Conservation (phyloP, 164 flowering plant genomes). For the Stephania cephalantha region DNA sequence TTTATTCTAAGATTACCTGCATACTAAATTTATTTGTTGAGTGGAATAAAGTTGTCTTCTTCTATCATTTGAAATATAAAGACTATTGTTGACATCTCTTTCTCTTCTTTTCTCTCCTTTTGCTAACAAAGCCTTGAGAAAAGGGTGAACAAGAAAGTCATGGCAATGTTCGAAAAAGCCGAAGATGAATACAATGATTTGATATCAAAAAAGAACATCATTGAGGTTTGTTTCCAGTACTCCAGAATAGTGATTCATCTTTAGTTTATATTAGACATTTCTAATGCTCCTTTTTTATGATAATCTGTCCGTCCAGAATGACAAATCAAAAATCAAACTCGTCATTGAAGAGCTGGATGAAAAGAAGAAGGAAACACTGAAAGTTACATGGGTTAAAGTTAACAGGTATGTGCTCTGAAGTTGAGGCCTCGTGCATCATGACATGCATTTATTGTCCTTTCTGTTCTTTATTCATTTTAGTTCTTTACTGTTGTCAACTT, state of each 20-base stretch:
- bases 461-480: background rate
- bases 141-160: slow-evolving; percentile 95
- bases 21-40: background rate
- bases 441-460: background rate
- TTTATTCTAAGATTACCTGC: background rate
- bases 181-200: slow-evolving; percentile 93
- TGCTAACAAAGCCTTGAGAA: slow-evolving; percentile 73
- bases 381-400: slow-evolving; percentile 95
- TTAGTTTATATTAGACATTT: background rate
- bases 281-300: background rate
- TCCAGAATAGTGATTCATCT: background rate
- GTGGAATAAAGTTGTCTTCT: background rate
- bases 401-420: slow-evolving; percentile 30
- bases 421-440: background rate
- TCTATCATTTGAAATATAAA: background rate
- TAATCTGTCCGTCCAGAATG: slow-evolving; percentile 50
- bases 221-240: slow-evolving; percentile 55
- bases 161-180: slow-evolving; percentile 99
- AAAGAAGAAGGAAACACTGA: slow-evolving; percentile 94
- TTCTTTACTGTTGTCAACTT: slow-evolving; percentile 1
- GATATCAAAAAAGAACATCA: slow-evolving; percentile 84
- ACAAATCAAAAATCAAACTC: slow-evolving; percentile 85
- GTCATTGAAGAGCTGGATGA: slow-evolving; percentile 98
- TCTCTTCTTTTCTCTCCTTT: background rate
- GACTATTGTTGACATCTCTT: background rate